Evolutionary conservation across 345 rosid genomes (phyloP).

Genomic region (Citrus medica): DNA sequence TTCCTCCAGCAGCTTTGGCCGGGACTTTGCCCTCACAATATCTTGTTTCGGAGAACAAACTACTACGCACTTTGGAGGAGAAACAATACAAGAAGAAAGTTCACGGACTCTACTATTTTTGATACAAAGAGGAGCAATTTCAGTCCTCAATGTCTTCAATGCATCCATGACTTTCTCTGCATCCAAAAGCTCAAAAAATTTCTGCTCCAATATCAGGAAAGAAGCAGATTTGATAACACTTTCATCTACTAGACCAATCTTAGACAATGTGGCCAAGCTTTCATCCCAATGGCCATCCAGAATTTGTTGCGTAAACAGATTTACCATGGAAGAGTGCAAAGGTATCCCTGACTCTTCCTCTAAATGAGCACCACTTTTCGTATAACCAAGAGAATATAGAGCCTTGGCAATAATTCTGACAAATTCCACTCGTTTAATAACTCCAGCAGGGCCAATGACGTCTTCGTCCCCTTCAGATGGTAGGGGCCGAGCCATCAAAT

Average conservation of each 20-base stretch:
- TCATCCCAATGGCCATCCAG: constrained; percentile 55
- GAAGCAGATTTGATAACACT: constrained; percentile 42
- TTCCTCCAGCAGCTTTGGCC: constrained; percentile 48
- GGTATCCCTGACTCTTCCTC: constrained; percentile 70
- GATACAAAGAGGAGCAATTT: constrained; percentile 50
- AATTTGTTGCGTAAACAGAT: constrained; percentile 41
- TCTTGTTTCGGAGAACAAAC: constrained; percentile 26
- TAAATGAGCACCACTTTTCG: constrained; percentile 51
- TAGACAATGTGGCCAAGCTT: constrained; percentile 40
- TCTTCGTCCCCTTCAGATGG: constrained; percentile 52
- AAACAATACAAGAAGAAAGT: constrained; percentile 43
- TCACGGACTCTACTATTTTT: constrained; percentile 39
- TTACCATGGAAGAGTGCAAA: constrained; percentile 42
- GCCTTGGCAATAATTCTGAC: constrained; percentile 56
- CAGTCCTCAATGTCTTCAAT: constrained; percentile 58
- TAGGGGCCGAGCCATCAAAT: constrained; percentile 63
- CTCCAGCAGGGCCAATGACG: constrained; percentile 57
- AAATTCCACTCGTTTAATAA: constrained; percentile 55
- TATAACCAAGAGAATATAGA: constrained; percentile 58
- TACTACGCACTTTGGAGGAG: constrained; percentile 25
- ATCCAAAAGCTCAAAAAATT: constrained; percentile 50
- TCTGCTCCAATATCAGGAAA: constrained; percentile 59
- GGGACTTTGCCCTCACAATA: constrained; percentile 33
- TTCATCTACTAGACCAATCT: constrained; percentile 44
- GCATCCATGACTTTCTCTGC: constrained; percentile 48